Evolutionary conservation across 345 rosid species (phyloP).

Genomic region (Gossypium bickii): DNA sequence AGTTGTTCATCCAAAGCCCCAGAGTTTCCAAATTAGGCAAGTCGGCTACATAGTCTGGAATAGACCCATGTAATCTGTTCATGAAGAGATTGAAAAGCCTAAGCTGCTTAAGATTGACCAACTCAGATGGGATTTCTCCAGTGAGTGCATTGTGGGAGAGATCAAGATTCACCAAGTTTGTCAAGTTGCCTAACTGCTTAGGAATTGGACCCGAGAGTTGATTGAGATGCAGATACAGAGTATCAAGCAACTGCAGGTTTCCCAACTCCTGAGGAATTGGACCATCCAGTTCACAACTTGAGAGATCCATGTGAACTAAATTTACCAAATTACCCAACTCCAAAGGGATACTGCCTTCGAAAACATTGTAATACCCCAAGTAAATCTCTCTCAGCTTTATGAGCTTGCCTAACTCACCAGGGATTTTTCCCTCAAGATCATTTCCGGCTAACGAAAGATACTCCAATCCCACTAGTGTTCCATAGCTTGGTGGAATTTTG

Average conservation of each 20-base stretch:
- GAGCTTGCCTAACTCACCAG: conserved; percentile 54
- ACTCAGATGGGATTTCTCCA: conserved; percentile 51
- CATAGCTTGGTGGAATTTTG: conserved; percentile 42
- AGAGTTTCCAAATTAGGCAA: conserved; percentile 46
- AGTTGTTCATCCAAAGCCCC: conserved; percentile 59
- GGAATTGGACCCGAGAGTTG: conserved; percentile 47
- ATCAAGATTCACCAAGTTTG: conserved; percentile 47
- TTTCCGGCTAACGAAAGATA: conserved; percentile 56
- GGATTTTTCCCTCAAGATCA: conserved; percentile 49
- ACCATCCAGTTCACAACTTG: conserved; percentile 50
- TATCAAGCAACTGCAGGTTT: conserved; percentile 41
- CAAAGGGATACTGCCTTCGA: conserved; percentile 49
- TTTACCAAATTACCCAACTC: conserved; percentile 50
- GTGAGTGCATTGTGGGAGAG: conserved; percentile 57
- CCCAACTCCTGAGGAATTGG: conserved; percentile 52
- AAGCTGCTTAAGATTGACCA: conserved; percentile 39
- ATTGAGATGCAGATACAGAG: conserved; percentile 53
- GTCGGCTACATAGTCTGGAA: conserved; percentile 48
- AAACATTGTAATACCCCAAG: conserved; percentile 57
- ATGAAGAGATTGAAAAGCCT: conserved; percentile 52
- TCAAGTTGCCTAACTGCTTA: conserved; percentile 49
- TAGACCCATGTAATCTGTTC: conserved; percentile 57
- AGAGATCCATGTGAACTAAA: conserved; percentile 54
- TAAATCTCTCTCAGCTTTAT: conserved; percentile 43
- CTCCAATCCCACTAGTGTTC: conserved; percentile 33